These are phyloP conservation scores for Murraya koenigii DNA, from an alignment of 345 rosid genomes.

Conservation along the genomic window DNA sequence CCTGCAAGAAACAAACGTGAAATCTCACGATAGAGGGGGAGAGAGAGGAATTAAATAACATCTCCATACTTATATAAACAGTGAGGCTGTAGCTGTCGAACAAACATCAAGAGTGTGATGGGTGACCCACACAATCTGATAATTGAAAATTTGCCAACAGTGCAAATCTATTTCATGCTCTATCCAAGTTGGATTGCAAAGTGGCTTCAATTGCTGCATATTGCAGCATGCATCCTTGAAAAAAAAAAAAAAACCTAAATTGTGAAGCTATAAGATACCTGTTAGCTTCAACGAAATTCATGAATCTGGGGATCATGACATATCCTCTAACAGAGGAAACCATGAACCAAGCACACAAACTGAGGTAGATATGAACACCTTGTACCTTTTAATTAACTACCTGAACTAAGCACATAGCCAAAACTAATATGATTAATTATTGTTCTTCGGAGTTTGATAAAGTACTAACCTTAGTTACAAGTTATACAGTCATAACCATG, in stretches of 20 bases:
- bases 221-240: neutral
- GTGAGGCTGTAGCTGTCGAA: neutral
- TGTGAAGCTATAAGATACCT: neutral
- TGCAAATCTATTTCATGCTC: neutral
- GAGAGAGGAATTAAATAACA: neutral
- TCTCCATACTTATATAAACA: neutral
- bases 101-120: neutral
- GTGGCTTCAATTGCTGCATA: neutral
- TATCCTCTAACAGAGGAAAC: neutral
- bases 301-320: neutral
- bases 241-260: neutral
- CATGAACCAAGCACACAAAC: neutral
- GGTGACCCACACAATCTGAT: neutral
- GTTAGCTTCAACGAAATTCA: neutral
- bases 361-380: neutral
- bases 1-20: conserved; percentile 48
- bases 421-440: neutral
- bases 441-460: neutral
- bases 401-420: neutral
- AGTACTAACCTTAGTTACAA: neutral
- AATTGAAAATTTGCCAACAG: neutral
- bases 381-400: neutral
- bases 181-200: neutral
- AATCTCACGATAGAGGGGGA: conserved; percentile 4
- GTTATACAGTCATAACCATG: neutral